Base-by-base conservation (phyloP, 225 moss, liverwort and hornwort species). In the Ulota crispa region DNA sequence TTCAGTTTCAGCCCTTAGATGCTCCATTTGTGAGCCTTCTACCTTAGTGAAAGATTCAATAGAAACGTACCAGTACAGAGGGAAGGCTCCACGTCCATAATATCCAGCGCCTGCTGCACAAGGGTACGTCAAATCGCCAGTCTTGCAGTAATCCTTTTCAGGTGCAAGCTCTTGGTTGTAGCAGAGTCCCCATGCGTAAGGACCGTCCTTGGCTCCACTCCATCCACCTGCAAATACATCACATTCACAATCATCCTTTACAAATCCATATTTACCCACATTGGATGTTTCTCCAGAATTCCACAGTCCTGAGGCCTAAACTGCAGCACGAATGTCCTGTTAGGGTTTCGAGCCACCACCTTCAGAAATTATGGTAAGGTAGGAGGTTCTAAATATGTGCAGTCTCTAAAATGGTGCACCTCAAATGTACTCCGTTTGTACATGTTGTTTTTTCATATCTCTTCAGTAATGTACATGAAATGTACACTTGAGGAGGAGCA, bases 121-220 rank as follows among this genome's bases (percentile, higher is more conserved):
- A 5, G 97, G 94, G 69, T 95, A 94, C 16, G 78, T 5, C 69
- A 83, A 66, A 73, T 89, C 87, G 0, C 23, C 41, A 20, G 85
- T 59, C 69, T 85, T 84, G 86, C 97, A 97, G 79, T 95, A 95
- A 50, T 80, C 75, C 84, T 91, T 87, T 31, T 87, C 81, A 10
- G 93, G 93, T 16, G 93, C 89, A 20, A 95, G 84, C 61, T 97
- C 95, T 80, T 95, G 81, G 71, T 90, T 93, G 83, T 92, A 97
- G 91, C 97, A 95, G n/a, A 97, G 88, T 13, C 97, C 97, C 93
- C 93, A 97, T 0, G 87, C 83, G 57, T 92, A 88, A 32, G 95
- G 83, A 15, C 97, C 97, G 78, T 87, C 94, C 73, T 78, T 74
- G 20, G 95, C 91, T 54, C 80, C 83, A 15, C 86, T 88, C 92